Percentiles rank a stretch among this genome's conserved stretches.
phyloP scores from a whole-genome alignment of 1,284 basidiomycete species.

The Fistulinella cinereoalba region DNA sequence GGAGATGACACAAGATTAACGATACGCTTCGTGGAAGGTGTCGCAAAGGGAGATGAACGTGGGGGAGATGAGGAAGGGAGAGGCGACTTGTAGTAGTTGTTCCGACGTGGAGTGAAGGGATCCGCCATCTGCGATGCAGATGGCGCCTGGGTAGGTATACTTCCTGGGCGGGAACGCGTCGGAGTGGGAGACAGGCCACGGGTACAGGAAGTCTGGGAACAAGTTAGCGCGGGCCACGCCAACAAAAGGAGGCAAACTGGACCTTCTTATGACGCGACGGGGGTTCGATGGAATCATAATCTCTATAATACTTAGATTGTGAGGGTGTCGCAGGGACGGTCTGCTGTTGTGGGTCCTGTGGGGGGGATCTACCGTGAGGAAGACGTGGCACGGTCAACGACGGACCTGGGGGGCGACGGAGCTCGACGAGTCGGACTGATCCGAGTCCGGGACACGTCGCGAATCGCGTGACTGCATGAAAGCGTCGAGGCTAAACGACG shows the following conservation, averaged over 20 bases:
- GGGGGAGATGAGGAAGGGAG: constrained; percentile 50
- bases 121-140: constrained; percentile 25
- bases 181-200: constrained; percentile 30
- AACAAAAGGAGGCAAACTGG: not conserved
- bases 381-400: constrained; percentile 9
- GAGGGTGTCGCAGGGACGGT: constrained; percentile 49
- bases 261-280: constrained; percentile 38
- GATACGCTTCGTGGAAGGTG: constrained; percentile 50
- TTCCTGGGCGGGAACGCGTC: constrained; percentile 32
- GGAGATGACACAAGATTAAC: constrained; percentile 78
- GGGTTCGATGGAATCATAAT: constrained; percentile 47
- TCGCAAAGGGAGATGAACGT: constrained; percentile 45
- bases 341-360: constrained; percentile 31
- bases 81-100: constrained; percentile 44
- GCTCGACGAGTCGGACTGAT: constrained; percentile 29
- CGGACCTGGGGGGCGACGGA: constrained; percentile 33
- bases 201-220: constrained; percentile 15
- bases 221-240: constrained; percentile 8
- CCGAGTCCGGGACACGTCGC: constrained; percentile 37
- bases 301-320: constrained; percentile 56
- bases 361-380: constrained; percentile 23
- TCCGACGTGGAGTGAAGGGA: constrained; percentile 45
- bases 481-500: constrained; percentile 43
- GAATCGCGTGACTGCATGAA: constrained; percentile 56
- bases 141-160: constrained; percentile 30